These are phyloP conservation scores for Didymella segeticola DNA, from an alignment of 2,329 filamentous ascomycete genomes.

Conservation along the genomic window DNA sequence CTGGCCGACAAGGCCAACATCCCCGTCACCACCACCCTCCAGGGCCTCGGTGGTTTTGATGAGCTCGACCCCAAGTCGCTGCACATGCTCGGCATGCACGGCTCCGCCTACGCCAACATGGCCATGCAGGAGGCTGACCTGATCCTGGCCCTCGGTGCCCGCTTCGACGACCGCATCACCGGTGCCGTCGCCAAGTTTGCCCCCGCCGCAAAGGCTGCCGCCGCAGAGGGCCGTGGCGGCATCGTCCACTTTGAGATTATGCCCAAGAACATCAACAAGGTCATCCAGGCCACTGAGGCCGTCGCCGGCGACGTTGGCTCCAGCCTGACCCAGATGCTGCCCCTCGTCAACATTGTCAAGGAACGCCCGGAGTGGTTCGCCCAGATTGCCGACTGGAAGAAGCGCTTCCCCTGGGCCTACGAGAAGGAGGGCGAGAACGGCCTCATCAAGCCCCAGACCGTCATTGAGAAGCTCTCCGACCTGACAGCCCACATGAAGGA, in stretches of 20 bases:
- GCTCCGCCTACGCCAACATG: slow-evolving; percentile 96
- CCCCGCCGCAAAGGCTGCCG: slow-evolving; percentile 83
- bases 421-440: slow-evolving; percentile 78
- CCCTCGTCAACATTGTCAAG: slow-evolving; percentile 68
- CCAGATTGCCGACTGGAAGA: slow-evolving; percentile 90
- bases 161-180: slow-evolving; percentile 97
- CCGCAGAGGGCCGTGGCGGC: slow-evolving; percentile 83
- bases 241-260: slow-evolving; percentile 98
- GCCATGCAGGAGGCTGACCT: slow-evolving; percentile 96
- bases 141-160: slow-evolving; percentile 90
- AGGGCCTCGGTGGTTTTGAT: slow-evolving; percentile 90
- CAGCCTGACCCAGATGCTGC: slow-evolving; percentile 78
- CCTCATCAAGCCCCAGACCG: slow-evolving; percentile 90
- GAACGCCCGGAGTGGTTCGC: slow-evolving; percentile 85
- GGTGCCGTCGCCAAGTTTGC: slow-evolving; percentile 83
- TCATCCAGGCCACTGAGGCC: slow-evolving; percentile 93
- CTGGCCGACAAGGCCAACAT: slow-evolving; percentile 90
- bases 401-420: slow-evolving; percentile 86
- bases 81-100: slow-evolving; percentile 99
- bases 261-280: slow-evolving; percentile 99
- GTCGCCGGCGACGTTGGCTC: slow-evolving; percentile 89
- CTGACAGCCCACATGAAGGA: slow-evolving; percentile 82
- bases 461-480: slow-evolving; percentile 89
- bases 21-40: slow-evolving; percentile 93
- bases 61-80: slow-evolving; percentile 93